A percentile compares a stretch with the other conserved stretches of the same genome.
Evolutionary conservation across 106 monocot species (phyloP).

Genomic region (Hemerocallis citrina): DNA sequence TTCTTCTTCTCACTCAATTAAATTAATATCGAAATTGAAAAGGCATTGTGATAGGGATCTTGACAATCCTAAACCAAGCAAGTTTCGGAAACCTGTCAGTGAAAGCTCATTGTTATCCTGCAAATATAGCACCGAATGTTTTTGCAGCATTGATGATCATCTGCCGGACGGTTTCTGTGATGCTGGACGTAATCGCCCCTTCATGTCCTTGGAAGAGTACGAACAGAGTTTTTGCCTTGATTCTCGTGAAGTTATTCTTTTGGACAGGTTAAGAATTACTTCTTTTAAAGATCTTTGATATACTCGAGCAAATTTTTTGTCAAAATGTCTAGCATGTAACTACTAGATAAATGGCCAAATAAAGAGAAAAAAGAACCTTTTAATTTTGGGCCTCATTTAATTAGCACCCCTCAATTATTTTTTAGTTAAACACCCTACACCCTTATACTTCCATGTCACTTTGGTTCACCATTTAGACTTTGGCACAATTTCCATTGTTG

Average conservation of each 20-base stretch:
- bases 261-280: slow-evolving; percentile 63
- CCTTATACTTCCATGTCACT: no score
- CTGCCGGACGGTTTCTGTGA: slow-evolving; percentile 98
- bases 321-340: not conserved
- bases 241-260: slow-evolving; percentile 92
- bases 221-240: slow-evolving; percentile 39
- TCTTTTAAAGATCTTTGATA: not conserved
- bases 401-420: no score
- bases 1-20: slow-evolving; percentile 29
- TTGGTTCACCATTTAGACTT: no score
- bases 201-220: slow-evolving; percentile 63
- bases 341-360: not conserved
- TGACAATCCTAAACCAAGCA: slow-evolving; percentile 76
- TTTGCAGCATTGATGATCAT: slow-evolving; percentile 70
- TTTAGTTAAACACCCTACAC: no score
- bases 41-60: slow-evolving; percentile 70
- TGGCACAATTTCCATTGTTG: no score
- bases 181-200: slow-evolving; percentile 85
- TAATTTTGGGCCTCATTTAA: no score
- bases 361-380: no score
- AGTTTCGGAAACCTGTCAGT: slow-evolving; percentile 52
- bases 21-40: slow-evolving; percentile 42
- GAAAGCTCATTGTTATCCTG: slow-evolving; percentile 44
- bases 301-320: not conserved
- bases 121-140: slow-evolving; percentile 74